Conservation (phyloP, 2,329 filamentous ascomycete species). For the Xylaria polymorpha region DNA sequence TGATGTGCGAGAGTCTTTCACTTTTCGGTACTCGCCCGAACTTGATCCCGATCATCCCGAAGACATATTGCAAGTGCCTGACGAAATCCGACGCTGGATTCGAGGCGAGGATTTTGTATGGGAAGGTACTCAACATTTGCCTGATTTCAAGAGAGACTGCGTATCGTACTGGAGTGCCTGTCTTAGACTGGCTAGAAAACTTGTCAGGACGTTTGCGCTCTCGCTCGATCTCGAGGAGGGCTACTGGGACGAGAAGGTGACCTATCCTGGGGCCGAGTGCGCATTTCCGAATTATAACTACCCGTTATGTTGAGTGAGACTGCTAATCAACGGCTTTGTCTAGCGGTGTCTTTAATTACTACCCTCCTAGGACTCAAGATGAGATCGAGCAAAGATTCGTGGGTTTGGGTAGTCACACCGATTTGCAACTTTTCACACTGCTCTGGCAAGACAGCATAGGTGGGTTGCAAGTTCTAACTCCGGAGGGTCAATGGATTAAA, state of each 20-base stretch:
- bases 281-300: slow-evolving; percentile 1
- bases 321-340: slow-evolving; percentile 15
- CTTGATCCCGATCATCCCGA: slow-evolving; percentile 60
- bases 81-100: slow-evolving; percentile 56
- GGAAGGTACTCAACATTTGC: slow-evolving; percentile 61
- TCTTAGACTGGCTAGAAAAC: slow-evolving; percentile 61
- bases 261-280: slow-evolving; percentile 59
- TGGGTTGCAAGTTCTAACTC: slow-evolving; percentile 57
- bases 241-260: slow-evolving; percentile 66
- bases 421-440: slow-evolving; percentile 65
- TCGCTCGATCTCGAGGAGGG: slow-evolving; percentile 64
- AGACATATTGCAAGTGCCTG: slow-evolving; percentile 56
- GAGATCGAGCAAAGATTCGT: slow-evolving; percentile 48
- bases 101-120: slow-evolving; percentile 64
- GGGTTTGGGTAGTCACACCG: slow-evolving; percentile 64
- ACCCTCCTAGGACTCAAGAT: slow-evolving; percentile 49
- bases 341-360: slow-evolving; percentile 56
- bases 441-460: slow-evolving; percentile 60
- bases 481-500: slow-evolving; percentile 58
- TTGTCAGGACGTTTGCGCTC: slow-evolving; percentile 66
- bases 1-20: slow-evolving; percentile 64
- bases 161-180: slow-evolving; percentile 61
- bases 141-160: slow-evolving; percentile 60
- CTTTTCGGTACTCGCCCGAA: slow-evolving; percentile 63
- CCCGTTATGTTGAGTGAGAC: neutral